Evolutionary conservation across 371 early-diverging fungal genomes (phyloP), one percentile per base, ranked within the genome.

Genomic region (Saksenaea vasiformis): DNA sequence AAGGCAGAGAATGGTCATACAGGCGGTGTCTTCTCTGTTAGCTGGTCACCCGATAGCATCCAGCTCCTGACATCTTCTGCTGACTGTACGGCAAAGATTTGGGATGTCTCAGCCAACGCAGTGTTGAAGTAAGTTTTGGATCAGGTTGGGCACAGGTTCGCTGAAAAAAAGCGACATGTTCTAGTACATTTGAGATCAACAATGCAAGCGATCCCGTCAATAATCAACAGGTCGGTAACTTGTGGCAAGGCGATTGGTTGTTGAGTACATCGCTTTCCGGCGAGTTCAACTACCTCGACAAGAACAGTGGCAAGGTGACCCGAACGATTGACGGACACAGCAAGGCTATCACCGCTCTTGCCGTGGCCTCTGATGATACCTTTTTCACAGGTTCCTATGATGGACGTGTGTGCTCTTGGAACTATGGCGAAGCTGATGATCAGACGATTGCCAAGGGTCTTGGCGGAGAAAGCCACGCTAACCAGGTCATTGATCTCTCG

Each of bases 161-260:
- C 7, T 11, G 17, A 10, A 53, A 19, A 53, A 53, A 19, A 38
- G 56, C 44, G 5, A 13, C 26, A 27, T 53, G 15, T 54, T 11
- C 38, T 62, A 87, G 83, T 34, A 85, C 87, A 0, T 86, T 89
- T 69, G 73, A 83, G 26, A 67, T 84, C 39, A 60, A 79, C 17
- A 65, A 64, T 15, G 69, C 70, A 17, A 39, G 60, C 15, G 57
- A 71, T 5, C 35, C 69, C 10, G 56, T 87, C 26, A 89, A 87
- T 19, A 81, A 91, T 63, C 97, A 96, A 76, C 98, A 98, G 78
- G 91, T 98, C n/a, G 98, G 98, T 56, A 91, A 88, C 60, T 72
- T 95, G 70, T 97, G 97, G 97, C 85, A 85, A 47, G 90, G 87
- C 27, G 78, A 88, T 61, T 71, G 87, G 67, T 62, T 96, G 15